These are phyloP conservation scores for Clathrospora elynae DNA, from an alignment of 2,329 filamentous ascomycete genomes.

Conservation along the genomic window DNA sequence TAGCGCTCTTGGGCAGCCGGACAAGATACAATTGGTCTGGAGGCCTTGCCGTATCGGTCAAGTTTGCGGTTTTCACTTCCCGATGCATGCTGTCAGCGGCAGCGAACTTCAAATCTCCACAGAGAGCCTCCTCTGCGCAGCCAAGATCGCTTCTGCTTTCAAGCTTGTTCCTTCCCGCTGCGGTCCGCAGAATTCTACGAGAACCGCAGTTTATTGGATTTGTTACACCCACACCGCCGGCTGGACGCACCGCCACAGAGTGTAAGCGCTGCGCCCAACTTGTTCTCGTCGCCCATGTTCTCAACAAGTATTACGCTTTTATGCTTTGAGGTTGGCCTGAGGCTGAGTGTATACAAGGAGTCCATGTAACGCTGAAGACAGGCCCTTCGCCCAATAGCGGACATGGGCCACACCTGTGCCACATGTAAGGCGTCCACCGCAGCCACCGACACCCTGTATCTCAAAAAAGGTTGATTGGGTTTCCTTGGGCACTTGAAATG, in stretches of 20 bases:
- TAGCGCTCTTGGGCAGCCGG: too few species aligned
- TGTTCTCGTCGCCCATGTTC: too few species aligned
- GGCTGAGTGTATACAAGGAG: conserved; percentile 16
- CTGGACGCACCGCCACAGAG: conserved; percentile 11
- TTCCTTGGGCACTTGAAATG: conserved; percentile 5
- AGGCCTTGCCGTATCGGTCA: too few species aligned
- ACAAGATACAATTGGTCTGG: too few species aligned
- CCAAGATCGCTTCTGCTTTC: background rate
- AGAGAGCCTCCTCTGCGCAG: too few species aligned
- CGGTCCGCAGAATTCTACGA: too few species aligned
- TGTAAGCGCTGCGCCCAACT: conserved; percentile 7
- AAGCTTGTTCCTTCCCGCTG: background rate
- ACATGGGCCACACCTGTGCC: conserved; percentile 18
- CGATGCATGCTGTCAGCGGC: too few species aligned
- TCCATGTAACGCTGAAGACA: conserved; percentile 15
- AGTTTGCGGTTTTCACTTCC: too few species aligned
- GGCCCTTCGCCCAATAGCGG: conserved; percentile 16
- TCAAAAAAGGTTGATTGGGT: conserved; percentile 17
- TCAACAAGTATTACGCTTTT: too few species aligned
- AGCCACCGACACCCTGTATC: conserved; percentile 33
- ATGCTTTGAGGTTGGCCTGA: conserved; percentile 19
- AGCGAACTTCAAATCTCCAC: too few species aligned
- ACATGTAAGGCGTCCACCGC: conserved; percentile 18
- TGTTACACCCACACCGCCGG: conserved; percentile 1
- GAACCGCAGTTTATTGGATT: conserved; percentile 2